Evolutionary conservation across 2,329 filamentous ascomycete genomes (phyloP).

Genomic region (Plenodomus lindquistii): DNA sequence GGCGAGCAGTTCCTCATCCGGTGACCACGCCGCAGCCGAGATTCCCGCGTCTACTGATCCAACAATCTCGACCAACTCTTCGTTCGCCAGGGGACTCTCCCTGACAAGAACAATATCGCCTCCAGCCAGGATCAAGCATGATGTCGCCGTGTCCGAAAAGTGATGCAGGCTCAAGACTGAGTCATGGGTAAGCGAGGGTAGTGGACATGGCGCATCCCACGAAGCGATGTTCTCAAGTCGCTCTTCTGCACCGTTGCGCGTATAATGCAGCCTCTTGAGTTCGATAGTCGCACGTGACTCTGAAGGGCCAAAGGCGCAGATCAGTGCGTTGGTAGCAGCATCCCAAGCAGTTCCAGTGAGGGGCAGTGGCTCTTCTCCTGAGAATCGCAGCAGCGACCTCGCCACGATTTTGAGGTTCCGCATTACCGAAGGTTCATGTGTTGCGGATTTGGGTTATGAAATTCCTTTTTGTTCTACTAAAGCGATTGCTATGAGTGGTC

Average conservation of each 20-base stretch:
- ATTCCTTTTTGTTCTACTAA: conserved; percentile 2
- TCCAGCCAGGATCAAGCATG: conserved; percentile 82
- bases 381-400: conserved; percentile 64
- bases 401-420: conserved; percentile 83
- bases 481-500: conserved; percentile 9
- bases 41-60: conserved; percentile 94
- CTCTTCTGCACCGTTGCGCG: conserved; percentile 47
- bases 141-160: conserved; percentile 76
- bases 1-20: conserved; percentile 87
- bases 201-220: conserved; percentile 86
- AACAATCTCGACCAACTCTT: conserved; percentile 89
- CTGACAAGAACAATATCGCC: conserved; percentile 88
- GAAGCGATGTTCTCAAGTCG: conserved; percentile 65
- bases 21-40: conserved; percentile 86
- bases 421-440: conserved; percentile 58
- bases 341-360: conserved; percentile 87
- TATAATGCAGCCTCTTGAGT: conserved; percentile 60
- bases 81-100: conserved; percentile 67
- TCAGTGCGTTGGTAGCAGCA: conserved; percentile 71
- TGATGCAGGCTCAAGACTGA: conserved; percentile 78
- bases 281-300: conserved; percentile 72
- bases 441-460: conserved; percentile 8
- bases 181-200: conserved; percentile 75
- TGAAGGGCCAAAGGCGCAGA: conserved; percentile 84
- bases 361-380: conserved; percentile 57